Percentiles rank a stretch among this genome's conserved stretches.
Evolutionary conservation across 768 basidiomycete species (phyloP).

Genomic region (Pulveroboletus sp.): DNA sequence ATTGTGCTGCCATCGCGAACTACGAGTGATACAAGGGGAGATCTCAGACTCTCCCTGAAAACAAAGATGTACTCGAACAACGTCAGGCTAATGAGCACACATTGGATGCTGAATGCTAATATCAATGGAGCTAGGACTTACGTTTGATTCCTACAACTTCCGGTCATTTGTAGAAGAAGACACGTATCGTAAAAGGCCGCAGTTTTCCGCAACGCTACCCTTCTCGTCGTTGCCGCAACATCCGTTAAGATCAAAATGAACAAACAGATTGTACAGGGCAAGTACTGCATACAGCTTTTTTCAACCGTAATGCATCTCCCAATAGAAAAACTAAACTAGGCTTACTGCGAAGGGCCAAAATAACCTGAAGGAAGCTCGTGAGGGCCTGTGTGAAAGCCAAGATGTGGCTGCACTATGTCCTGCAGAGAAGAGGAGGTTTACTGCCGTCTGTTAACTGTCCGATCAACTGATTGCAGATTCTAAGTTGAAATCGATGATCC

Average conservation of each 20-base stretch:
- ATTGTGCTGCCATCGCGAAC: constrained; percentile 11
- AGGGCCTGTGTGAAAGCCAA: neutral
- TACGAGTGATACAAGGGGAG: constrained; percentile 19
- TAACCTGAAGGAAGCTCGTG: constrained; percentile 8
- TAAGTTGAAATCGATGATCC: neutral
- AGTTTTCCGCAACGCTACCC: neutral
- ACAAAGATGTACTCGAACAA: neutral
- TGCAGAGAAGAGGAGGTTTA: constrained; percentile 6
- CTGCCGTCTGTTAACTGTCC: constrained; percentile 4
- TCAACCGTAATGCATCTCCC: neutral
- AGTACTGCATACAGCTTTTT: constrained; percentile 7
- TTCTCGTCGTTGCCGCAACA: neutral
- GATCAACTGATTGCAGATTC: constrained; percentile 10
- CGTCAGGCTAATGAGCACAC: constrained; percentile 3
- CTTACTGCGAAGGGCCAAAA: constrained; percentile 14
- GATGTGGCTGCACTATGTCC: constrained; percentile 5
- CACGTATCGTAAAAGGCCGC: neutral
- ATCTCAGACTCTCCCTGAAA: constrained; percentile 13
- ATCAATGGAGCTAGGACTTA: neutral
- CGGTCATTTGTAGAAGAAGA: neutral
- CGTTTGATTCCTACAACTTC: constrained; percentile 2
- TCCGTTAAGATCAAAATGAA: constrained; percentile 2
- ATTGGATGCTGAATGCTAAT: constrained; percentile 9
- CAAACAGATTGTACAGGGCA: constrained; percentile 18
- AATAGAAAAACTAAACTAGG: neutral